A percentile compares a stretch with the other conserved stretches of the same genome.
Evolutionary conservation across 768 basidiomycete species (phyloP).

Genomic region (Collybia nuda): DNA sequence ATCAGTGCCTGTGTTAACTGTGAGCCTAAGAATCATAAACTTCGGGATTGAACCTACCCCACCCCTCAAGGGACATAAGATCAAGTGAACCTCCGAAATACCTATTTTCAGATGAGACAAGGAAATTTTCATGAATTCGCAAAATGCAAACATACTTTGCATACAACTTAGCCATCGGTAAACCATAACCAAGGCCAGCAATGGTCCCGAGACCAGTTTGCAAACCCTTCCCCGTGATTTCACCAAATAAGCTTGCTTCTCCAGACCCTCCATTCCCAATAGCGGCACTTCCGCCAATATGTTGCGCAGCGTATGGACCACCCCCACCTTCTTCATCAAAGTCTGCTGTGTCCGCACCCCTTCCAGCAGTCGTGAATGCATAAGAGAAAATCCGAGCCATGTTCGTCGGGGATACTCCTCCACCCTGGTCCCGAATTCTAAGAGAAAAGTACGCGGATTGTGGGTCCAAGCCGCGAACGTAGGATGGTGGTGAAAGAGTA

Average conservation of each 20-base stretch:
- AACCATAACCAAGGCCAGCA: conserved; percentile 85
- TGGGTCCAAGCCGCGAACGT: conserved; percentile 21
- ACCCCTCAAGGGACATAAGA: conserved; percentile 78
- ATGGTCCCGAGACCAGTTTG: conserved; percentile 87
- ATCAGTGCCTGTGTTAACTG: conserved; percentile 37
- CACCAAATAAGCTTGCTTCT: conserved; percentile 64
- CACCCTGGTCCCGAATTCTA: conserved; percentile 83
- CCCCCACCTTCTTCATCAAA: conserved; percentile 46
- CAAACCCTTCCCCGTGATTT: conserved; percentile 75
- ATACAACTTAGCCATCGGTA: conserved; percentile 79
- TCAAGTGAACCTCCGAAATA: conserved; percentile 90
- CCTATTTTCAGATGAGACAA: conserved; percentile 28
- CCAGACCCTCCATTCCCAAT: conserved; percentile 43
- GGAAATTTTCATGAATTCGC: not conserved
- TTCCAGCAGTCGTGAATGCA: conserved; percentile 84
- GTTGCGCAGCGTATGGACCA: conserved; percentile 78
- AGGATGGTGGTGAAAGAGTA: conserved; percentile 64
- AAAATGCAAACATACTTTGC: conserved; percentile 43
- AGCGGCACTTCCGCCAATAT: conserved; percentile 71
- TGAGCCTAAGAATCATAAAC: too few species aligned
- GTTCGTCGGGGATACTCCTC: conserved; percentile 74
- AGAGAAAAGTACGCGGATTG: conserved; percentile 63
- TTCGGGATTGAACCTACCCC: conserved; percentile 49
- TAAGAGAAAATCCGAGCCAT: conserved; percentile 86
- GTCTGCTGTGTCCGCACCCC: conserved; percentile 31